A percentile compares a stretch with the other conserved stretches of the same genome.
These are phyloP conservation scores for Podosphaera fusca DNA, from an alignment of 2,329 filamentous ascomycete genomes.

Conservation along the genomic window DNA sequence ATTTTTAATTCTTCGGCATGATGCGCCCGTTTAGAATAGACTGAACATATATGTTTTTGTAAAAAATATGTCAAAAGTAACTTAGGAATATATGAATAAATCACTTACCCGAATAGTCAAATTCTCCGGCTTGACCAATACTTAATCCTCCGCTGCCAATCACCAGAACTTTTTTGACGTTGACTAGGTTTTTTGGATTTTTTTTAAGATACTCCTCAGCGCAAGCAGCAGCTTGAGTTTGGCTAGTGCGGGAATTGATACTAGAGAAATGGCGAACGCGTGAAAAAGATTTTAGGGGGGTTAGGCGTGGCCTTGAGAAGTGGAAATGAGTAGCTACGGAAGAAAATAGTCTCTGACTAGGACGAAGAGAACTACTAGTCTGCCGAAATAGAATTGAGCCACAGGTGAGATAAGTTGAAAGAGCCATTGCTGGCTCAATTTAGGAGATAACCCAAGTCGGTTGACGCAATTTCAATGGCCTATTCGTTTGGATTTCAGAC, in stretches of 20 bases:
- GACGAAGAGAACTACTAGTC: conserved; percentile 6
- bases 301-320: conserved; percentile 8
- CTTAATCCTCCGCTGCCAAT: conserved; percentile 88
- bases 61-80: too few relatives aligned
- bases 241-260: conserved; percentile 9
- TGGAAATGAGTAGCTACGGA: conserved; percentile 12
- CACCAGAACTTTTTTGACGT: conserved; percentile 92
- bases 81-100: background rate
- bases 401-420: background rate
- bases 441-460: background rate
- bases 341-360: conserved; percentile 12
- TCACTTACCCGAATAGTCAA: conserved; percentile 74
- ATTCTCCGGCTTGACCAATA: conserved; percentile 95
- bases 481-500: background rate
- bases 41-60: background rate
- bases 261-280: conserved; percentile 14
- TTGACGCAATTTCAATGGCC: background rate
- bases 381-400: background rate
- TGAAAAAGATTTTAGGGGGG: conserved; percentile 9
- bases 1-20: conserved; percentile 1
- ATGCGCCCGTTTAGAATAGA: background rate
- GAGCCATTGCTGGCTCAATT: background rate
- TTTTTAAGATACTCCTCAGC: conserved; percentile 53
- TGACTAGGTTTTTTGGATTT: conserved; percentile 42
- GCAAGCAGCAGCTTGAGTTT: conserved; percentile 47